Base-by-base conservation (phyloP, 495 filamentous ascomycete species). In the Symbiotaphrina buchneri region DNA sequence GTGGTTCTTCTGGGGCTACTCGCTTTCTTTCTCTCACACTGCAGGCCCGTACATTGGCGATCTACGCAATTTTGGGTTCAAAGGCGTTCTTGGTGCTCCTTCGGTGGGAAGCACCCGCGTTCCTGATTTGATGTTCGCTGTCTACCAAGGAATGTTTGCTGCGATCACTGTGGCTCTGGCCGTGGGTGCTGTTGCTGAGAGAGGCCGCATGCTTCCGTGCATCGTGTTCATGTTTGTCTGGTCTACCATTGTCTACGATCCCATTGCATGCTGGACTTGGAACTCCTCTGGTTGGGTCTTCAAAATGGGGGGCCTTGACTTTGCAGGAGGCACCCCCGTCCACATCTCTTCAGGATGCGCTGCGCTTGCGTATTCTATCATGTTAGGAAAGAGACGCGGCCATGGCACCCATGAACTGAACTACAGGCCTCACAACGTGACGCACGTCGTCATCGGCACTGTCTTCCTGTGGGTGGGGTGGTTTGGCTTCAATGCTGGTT, bases 1-100 rank as follows among this genome's bases (percentile, higher is more conserved):
- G 52, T 97, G 87, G 85, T 97, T 95, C 61, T 92, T 97, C 63
- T 95, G 85, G 87, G 87, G 87, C 23, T 95, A 85, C 49, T 92
- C 82, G 3, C 59, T 97, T 21, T 67, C 84, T 27, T 97, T 94
- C 59, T 90, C 81, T 17, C 80, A 91, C 49, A 59, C 65, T 7
- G 81, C 77, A 10, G 77, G 78, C 32, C 65, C 54, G 29, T 97
- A 62, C 53, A 82, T 97, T 40, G 87, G 87, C 17, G 61, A 85
- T 41, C 57, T 97, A 10, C 51, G 63, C 29, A 91, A 97, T 54
- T 70, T 97, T 44, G 87, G 80, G 6, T 72, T 94, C 39, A 74
- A 57, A 42, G 65, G 79, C 53, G 76, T 84, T 7, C 58, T 95
- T 21, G 87, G 55, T 30, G 62, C 64, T 21, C 78, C 79, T n/a